Evolutionary conservation across 305 asterid genomes (phyloP), one percentile per base, ranked within the genome.

Genomic region (Salvia sclarea): DNA sequence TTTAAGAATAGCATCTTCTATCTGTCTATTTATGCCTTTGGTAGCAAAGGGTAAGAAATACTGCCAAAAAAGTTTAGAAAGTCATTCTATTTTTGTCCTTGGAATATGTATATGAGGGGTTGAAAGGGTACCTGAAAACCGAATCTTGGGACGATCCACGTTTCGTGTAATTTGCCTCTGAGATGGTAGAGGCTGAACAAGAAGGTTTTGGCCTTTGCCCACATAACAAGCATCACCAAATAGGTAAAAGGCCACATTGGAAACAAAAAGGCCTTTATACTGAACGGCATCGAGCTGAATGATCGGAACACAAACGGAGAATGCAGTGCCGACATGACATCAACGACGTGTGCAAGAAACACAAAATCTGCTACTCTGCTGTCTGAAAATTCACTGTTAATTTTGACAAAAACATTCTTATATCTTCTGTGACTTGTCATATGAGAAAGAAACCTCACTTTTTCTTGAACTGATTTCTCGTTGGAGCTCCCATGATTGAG

Each of bases 301-400:
- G 97, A 83, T 66, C 96, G 86, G 78, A 86, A 85, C 41, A 91
- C 76, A 68, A 84, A 87, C 0, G 90, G 90, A 9, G 93, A 59
- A 25, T 94, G 99, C 88, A 83, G 52, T 1, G 88, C 71, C 0
- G 99, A 83, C 86, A 85, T 86, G 14, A 87, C 72, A 69, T 94
- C 99, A 31, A 94, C 96, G 3, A 78, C 86, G 10, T 94, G 99
- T 3, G 84, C 96, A 57, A 94, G 96, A 69, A 94, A 94, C 86
- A 91, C 97, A 21, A 94, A 91, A 71, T 86, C 96, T 3, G 99
- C 97, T 22, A 78, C 92, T 68, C 84, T 81, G 79, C 85, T 87
- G 61, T 64, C 92, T 89, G 87, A 73, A 54, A 50, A 70, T 48
- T 66, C 21, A 54, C 57, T 3, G 43, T 60, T 25, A 38, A 38